phyloP scores from a whole-genome alignment of 306 rosid genomes.

The Fragaria vesca region DNA sequence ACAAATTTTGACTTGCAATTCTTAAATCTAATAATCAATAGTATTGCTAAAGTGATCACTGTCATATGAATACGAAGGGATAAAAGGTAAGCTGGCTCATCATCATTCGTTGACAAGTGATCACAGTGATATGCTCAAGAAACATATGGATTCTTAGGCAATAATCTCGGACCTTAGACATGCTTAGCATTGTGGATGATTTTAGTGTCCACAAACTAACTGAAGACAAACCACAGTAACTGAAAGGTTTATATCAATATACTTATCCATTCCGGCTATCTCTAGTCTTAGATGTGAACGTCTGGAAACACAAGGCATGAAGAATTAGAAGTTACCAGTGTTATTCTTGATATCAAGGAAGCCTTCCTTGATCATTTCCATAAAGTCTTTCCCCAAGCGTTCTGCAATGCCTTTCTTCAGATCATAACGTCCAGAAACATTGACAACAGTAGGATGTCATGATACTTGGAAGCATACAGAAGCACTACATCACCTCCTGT shows the following conservation, averaged over 20 bases:
- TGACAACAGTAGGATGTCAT: slow-evolving; percentile 57
- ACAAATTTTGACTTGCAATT: neutral
- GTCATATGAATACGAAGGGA: neutral
- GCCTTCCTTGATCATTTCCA: slow-evolving; percentile 60
- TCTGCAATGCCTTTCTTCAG: slow-evolving; percentile 48
- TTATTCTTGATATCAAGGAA: slow-evolving; percentile 52
- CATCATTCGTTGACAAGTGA: neutral
- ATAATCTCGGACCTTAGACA: neutral
- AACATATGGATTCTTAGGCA: neutral
- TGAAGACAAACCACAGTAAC: neutral
- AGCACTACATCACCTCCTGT: slow-evolving; percentile 73
- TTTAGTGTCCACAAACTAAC: neutral
- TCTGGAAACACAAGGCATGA: neutral
- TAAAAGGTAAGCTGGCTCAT: neutral
- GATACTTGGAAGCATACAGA: slow-evolving; percentile 66
- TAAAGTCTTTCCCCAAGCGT: slow-evolving; percentile 52
- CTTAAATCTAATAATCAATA: neutral
- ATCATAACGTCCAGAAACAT: slow-evolving; percentile 76
- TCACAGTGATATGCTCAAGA: neutral
- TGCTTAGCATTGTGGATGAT: neutral
- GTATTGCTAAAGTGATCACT: neutral
- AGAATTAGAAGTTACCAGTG: slow-evolving; percentile 43
- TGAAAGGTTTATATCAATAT: neutral
- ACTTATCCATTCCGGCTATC: neutral
- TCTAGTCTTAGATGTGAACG: neutral